phyloP scores from a whole-genome alignment of 1,139 yeast species.

The Kodamaea anthophila region DNA sequence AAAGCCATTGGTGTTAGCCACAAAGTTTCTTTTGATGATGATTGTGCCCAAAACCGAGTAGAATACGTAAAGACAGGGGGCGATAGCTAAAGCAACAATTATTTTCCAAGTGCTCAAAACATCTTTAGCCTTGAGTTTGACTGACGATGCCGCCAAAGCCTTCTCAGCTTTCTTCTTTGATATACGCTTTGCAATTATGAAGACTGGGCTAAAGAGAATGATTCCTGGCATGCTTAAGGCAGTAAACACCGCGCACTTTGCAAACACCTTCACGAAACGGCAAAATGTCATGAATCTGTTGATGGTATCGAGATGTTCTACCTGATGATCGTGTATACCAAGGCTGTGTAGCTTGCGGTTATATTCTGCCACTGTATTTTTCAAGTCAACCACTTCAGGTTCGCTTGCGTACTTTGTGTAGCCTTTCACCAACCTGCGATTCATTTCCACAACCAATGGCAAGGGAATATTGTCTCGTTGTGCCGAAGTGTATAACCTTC shows the following conservation, averaged over 20 bases:
- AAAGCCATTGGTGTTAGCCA: slow-evolving; percentile 2
- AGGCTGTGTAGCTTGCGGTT: slow-evolving; percentile 60
- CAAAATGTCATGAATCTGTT: slow-evolving; percentile 40
- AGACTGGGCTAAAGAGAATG: slow-evolving; percentile 79
- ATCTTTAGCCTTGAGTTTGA: slow-evolving; percentile 85
- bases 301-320: slow-evolving; percentile 53
- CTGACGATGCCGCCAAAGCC: slow-evolving; percentile 85
- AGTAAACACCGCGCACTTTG: slow-evolving; percentile 49
- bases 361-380: slow-evolving; percentile 57
- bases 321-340: slow-evolving; percentile 87
- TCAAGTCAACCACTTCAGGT: slow-evolving; percentile 58
- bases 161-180: slow-evolving; percentile 66
- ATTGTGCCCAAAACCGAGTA: slow-evolving; percentile 35
- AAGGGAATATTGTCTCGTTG: slow-evolving; percentile 41
- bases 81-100: slow-evolving; percentile 38
- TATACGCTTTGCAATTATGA: slow-evolving; percentile 66
- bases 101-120: slow-evolving; percentile 45
- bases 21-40: slow-evolving; percentile 17
- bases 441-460: slow-evolving; percentile 82
- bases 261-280: slow-evolving; percentile 47
- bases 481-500: slow-evolving; percentile 58
- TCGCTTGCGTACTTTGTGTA: slow-evolving; percentile 69
- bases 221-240: slow-evolving; percentile 79
- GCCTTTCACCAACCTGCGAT: slow-evolving; percentile 76
- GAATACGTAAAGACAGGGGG: slow-evolving; percentile 38